phyloP scores from a whole-genome alignment of 2,329 filamentous ascomycete genomes.

The Fusarium pseudocircinatum region DNA sequence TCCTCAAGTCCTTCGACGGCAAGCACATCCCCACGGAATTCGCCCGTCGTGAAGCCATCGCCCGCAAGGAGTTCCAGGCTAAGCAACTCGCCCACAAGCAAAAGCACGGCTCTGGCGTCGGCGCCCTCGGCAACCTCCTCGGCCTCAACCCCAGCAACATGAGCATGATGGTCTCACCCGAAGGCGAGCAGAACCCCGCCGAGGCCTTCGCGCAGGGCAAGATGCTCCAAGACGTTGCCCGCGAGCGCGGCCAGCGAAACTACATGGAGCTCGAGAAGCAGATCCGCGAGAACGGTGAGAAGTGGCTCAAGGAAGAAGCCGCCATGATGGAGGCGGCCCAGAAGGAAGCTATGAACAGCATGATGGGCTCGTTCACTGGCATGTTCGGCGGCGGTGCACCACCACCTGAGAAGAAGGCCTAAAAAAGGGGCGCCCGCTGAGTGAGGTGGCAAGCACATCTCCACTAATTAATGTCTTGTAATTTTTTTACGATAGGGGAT shows the following conservation, averaged over 20 bases:
- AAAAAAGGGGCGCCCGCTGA: not conserved
- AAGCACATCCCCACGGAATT: conserved; percentile 92
- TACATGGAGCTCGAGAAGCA: conserved; percentile 91
- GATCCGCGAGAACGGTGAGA: conserved; percentile 91
- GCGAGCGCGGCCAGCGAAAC: conserved; percentile 89
- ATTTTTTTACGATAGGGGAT: conserved; percentile 27
- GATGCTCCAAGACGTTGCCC: conserved; percentile 94
- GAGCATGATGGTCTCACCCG: conserved; percentile 67
- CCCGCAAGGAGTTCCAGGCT: conserved; percentile 85
- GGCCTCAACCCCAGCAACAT: conserved; percentile 79
- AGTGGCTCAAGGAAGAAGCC: conserved; percentile 95
- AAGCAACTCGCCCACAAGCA: conserved; percentile 75
- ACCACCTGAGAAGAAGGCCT: conserved; percentile 40
- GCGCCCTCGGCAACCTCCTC: conserved; percentile 75
- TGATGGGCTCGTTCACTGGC: conserved; percentile 77
- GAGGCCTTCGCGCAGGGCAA: conserved; percentile 91
- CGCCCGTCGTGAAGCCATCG: conserved; percentile 83
- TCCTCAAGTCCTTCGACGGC: conserved; percentile 88
- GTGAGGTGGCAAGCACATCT: conserved; percentile 39
- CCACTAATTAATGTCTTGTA: conserved; percentile 47
- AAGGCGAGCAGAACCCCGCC: conserved; percentile 75
- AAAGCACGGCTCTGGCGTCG: conserved; percentile 67
- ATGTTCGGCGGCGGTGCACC: conserved; percentile 38
- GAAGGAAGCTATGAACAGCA: conserved; percentile 90
- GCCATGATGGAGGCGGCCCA: conserved; percentile 87